These are phyloP conservation scores for Diutina ranongensis DNA, from an alignment of 1,139 yeast species.

Conservation along the genomic window DNA sequence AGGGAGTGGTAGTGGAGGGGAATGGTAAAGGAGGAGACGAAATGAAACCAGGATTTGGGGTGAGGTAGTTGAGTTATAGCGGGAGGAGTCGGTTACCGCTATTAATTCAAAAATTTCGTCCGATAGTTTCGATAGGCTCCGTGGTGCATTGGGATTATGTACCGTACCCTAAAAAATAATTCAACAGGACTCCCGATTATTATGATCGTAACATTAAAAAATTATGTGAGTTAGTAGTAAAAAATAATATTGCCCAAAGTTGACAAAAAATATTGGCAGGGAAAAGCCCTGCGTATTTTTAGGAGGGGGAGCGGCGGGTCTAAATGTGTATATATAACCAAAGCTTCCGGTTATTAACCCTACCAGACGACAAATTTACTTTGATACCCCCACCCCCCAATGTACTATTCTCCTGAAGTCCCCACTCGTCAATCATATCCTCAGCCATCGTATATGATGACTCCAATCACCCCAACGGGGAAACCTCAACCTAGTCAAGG, in stretches of 20 bases:
- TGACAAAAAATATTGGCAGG: neutral
- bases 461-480: constrained; percentile 4
- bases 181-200: neutral
- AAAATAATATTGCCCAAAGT: neutral
- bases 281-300: neutral
- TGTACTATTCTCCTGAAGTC: constrained; percentile 2
- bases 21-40: too few species aligned
- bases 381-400: neutral
- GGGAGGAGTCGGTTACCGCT: neutral
- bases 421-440: neutral
- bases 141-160: too few species aligned
- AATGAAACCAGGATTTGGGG: too few species aligned
- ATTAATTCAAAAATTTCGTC: too few species aligned
- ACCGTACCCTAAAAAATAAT: neutral
- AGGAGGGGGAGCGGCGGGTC: neutral
- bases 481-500: too few species aligned
- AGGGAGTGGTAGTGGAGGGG: too few species aligned
- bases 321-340: neutral
- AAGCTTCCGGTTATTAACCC: neutral
- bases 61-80: too few species aligned
- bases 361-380: neutral
- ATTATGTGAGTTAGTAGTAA: too few species aligned
- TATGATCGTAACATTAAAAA: too few species aligned
- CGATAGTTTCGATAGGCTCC: too few species aligned
- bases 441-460: constrained; percentile 3